Conservation (phyloP, 352 stramenopile genomes). For the Globisporangium viniferum region DNA sequence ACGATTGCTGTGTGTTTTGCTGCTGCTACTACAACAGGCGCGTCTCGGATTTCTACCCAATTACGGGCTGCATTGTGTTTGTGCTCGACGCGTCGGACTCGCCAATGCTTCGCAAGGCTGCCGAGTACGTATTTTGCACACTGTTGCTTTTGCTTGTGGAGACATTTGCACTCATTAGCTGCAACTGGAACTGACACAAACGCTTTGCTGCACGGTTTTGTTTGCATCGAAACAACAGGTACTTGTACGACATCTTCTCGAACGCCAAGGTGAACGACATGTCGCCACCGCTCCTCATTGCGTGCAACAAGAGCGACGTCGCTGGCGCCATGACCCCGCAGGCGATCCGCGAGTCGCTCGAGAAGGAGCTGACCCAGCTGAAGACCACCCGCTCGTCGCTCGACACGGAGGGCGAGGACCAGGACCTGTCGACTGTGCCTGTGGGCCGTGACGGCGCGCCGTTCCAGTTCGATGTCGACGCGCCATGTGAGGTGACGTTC, state of each 20-base stretch:
- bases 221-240: constrained; percentile 27
- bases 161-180: not conserved
- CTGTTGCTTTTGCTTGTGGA: not conserved
- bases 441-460: constrained; percentile 68
- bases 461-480: constrained; percentile 81
- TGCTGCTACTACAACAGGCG: constrained; percentile 33
- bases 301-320: constrained; percentile 84
- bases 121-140: constrained; percentile 49
- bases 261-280: constrained; percentile 82
- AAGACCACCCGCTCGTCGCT: constrained; percentile 86
- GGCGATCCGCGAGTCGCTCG: constrained; percentile 52
- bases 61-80: constrained; percentile 69
- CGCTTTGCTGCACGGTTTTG: not conserved
- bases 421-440: constrained; percentile 63
- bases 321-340: constrained; percentile 39
- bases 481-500: constrained; percentile 78
- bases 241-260: constrained; percentile 85
- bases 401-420: constrained; percentile 78
- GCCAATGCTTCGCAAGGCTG: constrained; percentile 69
- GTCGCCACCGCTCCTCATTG: constrained; percentile 63
- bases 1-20: not conserved
- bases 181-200: not conserved
- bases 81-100: constrained; percentile 67
- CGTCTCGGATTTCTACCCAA: constrained; percentile 70
- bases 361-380: constrained; percentile 83